Base-by-base conservation (phyloP, 176 grass and related monocot genomes). In the Microstegium vimineum region DNA sequence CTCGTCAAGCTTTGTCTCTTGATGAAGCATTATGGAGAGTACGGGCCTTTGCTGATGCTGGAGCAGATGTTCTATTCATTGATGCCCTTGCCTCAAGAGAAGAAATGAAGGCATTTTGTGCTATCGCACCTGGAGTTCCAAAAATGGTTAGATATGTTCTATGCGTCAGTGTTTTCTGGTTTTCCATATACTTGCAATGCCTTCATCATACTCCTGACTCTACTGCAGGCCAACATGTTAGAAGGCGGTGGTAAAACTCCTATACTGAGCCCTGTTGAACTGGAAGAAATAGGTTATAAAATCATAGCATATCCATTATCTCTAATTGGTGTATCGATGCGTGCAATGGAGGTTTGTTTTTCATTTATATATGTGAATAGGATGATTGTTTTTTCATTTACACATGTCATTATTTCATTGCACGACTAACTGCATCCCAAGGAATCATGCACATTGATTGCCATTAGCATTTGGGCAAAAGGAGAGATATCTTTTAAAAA, bases 191-290 rank as follows among this genome's bases (percentile, higher is more conserved):
- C 38, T 73, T 81, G 40, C n/a, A 18, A 47, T 31, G 33, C 0
- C 5, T 25, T 54, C 59, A 87, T 41, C 31, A 84, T 75, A 78
- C 66, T 74, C 8, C n/a, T 74, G 41, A 25, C 69, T 54, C 22
- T 85, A 62, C 15, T 74, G 43, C 69, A 98, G 95, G 95, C 95
- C 61, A 98, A 98, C 81, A 98, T 98, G 95, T 86, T 98, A 79
- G 95, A 98, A 93, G 95, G 95, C 34, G 95, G 95, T 62, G 95
- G 95, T 38, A 98, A 93, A 84, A 98, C 95, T 66, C 95, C 92
- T 54, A 95, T 98, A 86, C 11, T 98, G 71, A 93, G 88, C 72
- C 95, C 95, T 64, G 76, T 85, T 88, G 92, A 98, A 82, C 84
- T 98, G 78, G 92, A 95, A 69, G 89, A 95, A 34, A 80, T 95